These are phyloP conservation scores for Nothopassalora personata DNA, from an alignment of 2,329 filamentous ascomycete genomes.

Conservation along the genomic window DNA sequence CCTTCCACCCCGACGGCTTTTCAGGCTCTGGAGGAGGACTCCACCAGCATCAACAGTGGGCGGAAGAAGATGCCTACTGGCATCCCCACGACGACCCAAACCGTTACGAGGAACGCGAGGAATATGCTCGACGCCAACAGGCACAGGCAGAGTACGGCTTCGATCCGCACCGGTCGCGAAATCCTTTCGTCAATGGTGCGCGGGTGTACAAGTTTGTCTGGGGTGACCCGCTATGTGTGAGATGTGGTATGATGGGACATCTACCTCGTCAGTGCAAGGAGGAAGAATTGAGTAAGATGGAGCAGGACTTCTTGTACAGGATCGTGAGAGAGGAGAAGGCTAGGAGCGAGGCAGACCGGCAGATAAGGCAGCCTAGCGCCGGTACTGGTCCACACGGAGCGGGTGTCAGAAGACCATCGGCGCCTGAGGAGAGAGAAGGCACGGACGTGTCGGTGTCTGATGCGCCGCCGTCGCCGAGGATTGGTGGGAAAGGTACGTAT, in stretches of 20 bases:
- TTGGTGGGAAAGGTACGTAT: not conserved
- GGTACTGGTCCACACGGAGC: not conserved
- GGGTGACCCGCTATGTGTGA: slow-evolving; percentile 19
- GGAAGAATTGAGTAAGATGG: slow-evolving; percentile 5
- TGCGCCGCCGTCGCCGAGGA: not conserved
- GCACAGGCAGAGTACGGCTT: slow-evolving; percentile 5
- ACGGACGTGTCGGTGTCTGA: not conserved
- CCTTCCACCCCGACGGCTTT: not conserved
- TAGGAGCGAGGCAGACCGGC: slow-evolving; percentile 11
- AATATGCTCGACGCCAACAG: not conserved
- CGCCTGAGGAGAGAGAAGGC: not conserved
- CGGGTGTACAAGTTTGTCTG: slow-evolving; percentile 16
- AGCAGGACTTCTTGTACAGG: slow-evolving; percentile 12
- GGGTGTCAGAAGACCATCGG: not conserved
- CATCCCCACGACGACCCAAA: not conserved
- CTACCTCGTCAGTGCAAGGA: slow-evolving; percentile 11
- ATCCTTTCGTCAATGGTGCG: slow-evolving; percentile 18
- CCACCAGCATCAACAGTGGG: not conserved
- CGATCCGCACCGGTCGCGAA: slow-evolving; percentile 10
- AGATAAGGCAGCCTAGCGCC: not conserved
- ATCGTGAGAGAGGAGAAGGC: slow-evolving; percentile 13
- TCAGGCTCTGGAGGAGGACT: no score
- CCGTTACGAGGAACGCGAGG: not conserved
- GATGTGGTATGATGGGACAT: slow-evolving; percentile 17
- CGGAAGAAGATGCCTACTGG: not conserved